phyloP scores from a whole-genome alignment of 768 basidiomycete genomes.

The Nidularia sp. region DNA sequence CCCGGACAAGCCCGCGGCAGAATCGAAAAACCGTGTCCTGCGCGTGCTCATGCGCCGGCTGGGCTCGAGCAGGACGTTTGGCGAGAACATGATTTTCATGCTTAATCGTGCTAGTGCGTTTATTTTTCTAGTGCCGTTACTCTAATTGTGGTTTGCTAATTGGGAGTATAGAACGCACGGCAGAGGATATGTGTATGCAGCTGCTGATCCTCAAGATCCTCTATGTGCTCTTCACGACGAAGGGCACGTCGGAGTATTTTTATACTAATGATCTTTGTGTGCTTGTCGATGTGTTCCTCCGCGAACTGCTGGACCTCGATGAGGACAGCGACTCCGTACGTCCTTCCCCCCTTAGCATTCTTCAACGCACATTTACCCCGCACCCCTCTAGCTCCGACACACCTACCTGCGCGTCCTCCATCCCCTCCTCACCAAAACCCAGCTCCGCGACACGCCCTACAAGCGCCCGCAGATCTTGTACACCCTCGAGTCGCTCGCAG shows the following conservation, averaged over 20 bases:
- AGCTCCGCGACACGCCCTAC: constrained; percentile 80
- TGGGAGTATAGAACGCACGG: constrained; percentile 62
- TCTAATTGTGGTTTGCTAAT: neutral
- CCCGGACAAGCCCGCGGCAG: constrained; percentile 21
- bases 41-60: constrained; percentile 80
- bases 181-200: constrained; percentile 94
- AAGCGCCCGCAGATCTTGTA: constrained; percentile 89
- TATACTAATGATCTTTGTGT: constrained; percentile 98
- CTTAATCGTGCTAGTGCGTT: constrained; percentile 89
- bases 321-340: constrained; percentile 91
- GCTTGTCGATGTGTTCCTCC: constrained; percentile 95
- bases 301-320: constrained; percentile 87
- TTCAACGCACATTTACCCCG: constrained; percentile 1
- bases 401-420: constrained; percentile 96
- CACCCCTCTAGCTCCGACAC: constrained; percentile 69
- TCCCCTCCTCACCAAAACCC: constrained; percentile 91
- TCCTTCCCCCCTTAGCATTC: constrained; percentile 10
- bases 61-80: constrained; percentile 90
- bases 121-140: neutral
- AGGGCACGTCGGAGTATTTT: constrained; percentile 91
- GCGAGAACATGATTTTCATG: constrained; percentile 99
- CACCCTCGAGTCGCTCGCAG: constrained; percentile 72
- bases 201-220: constrained; percentile 90
- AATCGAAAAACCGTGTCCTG: constrained; percentile 73
- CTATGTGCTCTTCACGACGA: constrained; percentile 92